Evolutionary conservation across 2,329 filamentous ascomycete species (phyloP).

Genomic region (Dactylellina cionopaga): DNA sequence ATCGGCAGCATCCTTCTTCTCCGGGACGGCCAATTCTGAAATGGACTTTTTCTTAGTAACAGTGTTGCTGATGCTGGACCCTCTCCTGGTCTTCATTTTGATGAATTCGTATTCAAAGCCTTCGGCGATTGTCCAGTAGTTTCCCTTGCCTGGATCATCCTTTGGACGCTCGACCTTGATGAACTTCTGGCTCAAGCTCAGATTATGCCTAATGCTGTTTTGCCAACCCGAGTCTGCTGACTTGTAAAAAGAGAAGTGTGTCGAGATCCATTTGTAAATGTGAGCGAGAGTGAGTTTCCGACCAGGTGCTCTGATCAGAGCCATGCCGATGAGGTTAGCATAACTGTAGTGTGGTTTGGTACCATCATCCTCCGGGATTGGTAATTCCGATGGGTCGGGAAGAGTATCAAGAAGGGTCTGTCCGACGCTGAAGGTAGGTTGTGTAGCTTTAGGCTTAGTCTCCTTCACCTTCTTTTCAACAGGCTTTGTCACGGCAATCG

Average conservation of each 20-base stretch:
- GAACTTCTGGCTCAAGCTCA: conserved; percentile 96
- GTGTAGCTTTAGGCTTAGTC: conserved; percentile 25
- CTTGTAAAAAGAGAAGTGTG: conserved; percentile 88
- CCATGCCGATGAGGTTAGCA: conserved; percentile 94
- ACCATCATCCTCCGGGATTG: conserved; percentile 82
- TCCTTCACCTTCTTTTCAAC: conserved; percentile 48
- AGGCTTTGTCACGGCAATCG: conserved; percentile 23
- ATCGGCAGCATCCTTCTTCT: conserved; percentile 34
- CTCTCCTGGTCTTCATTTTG: conserved; percentile 80
- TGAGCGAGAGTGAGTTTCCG: conserved; percentile 88
- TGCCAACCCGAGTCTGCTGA: conserved; percentile 91
- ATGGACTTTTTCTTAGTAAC: conserved; percentile 45
- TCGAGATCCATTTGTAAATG: conserved; percentile 99
- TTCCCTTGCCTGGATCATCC: conserved; percentile 95
- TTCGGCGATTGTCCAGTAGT: conserved; percentile 94
- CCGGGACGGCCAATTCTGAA: conserved; percentile 15
- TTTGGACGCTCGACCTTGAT: conserved; percentile 95
- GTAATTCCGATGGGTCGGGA: conserved; percentile 81
- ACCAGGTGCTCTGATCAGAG: conserved; percentile 85
- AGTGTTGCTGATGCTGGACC: conserved; percentile 55
- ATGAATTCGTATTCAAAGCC: conserved; percentile 89
- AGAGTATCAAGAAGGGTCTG: conserved; percentile 63
- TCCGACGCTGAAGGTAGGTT: conserved; percentile 42
- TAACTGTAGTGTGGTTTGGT: conserved; percentile 92
- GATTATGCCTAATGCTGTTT: conserved; percentile 98